Evolutionary conservation across 768 basidiomycete species (phyloP), one percentile per base, ranked within the genome.

Genomic region (Piloderma croceum): DNA sequence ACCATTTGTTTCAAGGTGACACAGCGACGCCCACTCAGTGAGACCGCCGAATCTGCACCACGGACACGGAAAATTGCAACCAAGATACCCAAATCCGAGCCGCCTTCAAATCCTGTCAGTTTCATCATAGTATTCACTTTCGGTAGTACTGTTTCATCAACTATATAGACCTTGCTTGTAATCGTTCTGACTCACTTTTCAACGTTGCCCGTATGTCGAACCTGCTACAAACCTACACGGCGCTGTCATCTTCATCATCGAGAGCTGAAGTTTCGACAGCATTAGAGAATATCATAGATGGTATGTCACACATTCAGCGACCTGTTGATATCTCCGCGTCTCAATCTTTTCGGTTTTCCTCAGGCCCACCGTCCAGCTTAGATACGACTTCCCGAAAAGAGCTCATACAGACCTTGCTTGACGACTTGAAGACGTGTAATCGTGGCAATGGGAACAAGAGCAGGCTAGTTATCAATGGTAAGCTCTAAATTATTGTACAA

Each of bases 391-490:
- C 73, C 42, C 76, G 82, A 38, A 60, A 67, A 29, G 60, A 71
- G n/a, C 67, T 87, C 35, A 68, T 86, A 22, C 73, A 74, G 44
- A 51, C 60, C 7, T 64, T 89, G 23, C 56, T 89, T 15, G 65
- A 71, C 38, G 86, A 89, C 61, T 64, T 88, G 31, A 70, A 66
- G 48, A 54, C 51, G 31, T 39, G 42, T 23, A 47, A 55, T 31
- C 42, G 57, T 34, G 58, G 52, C 39, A 56, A 38, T 47, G 65
- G 66, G 37, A 65, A 67, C 18, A 70, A 69, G 52, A 57, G 68
- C 43, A 73, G 70, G 41, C 63, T 88, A 38, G 60, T 73, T 7
- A 49, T 67, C 21, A 75, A 78, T 61, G 79, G 85, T 85, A 43
- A 39, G 69, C 48, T 34, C 35, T 9, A 29, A 29, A 9, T 9